Evolutionary conservation across 805 yeast genomes (phyloP), one percentile per base, ranked within the genome.

Genomic region (Grigorovia jiainica): DNA sequence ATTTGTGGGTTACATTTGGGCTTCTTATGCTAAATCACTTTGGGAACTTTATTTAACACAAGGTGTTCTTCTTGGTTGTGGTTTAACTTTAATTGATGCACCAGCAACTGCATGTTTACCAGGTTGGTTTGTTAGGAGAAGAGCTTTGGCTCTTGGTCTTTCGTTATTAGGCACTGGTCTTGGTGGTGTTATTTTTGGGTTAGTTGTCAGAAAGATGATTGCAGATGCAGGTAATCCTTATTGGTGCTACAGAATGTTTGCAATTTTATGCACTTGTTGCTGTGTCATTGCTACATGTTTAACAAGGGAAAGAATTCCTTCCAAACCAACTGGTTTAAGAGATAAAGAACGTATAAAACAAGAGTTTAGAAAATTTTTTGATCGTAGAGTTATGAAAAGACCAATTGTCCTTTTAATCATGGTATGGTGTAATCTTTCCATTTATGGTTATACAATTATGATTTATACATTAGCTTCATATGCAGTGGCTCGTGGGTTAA

Each of bases 21-120:
- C 89, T 1, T 73, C 82, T 5, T 79, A 70, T 52, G 60, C 82
- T 1, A 71, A 67, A 2, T 64, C 68, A 27, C 52, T 77, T n/a
- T 82, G 87, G 87, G 79, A 83, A 46, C 53, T 83, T 10, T 79
- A 71, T 50, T 57, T 79, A 29, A 74, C 86, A 6, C 89, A 82
- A 58, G 89, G 90, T 25, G 64, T 79, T 2, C 45, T 82, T 34
- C 72, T 71, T 38, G 82, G 87, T 29, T 52, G 73, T 24, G 55
- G 66, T 0, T 64, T 67, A 24, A 76, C 85, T 0, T 55, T 76
- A 10, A 64, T 78, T 30, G 71, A 76, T 38, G 66, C 76, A 4
- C 82, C 90, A 1, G 76, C 75, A 4, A 61, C 76, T 21, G 68
- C 77, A 2, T 58, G 81, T 16, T 51, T 82, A 18, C 87, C 87